phyloP scores from a whole-genome alignment of 495 filamentous ascomycete species.

The Xylaria flabelliformis region DNA sequence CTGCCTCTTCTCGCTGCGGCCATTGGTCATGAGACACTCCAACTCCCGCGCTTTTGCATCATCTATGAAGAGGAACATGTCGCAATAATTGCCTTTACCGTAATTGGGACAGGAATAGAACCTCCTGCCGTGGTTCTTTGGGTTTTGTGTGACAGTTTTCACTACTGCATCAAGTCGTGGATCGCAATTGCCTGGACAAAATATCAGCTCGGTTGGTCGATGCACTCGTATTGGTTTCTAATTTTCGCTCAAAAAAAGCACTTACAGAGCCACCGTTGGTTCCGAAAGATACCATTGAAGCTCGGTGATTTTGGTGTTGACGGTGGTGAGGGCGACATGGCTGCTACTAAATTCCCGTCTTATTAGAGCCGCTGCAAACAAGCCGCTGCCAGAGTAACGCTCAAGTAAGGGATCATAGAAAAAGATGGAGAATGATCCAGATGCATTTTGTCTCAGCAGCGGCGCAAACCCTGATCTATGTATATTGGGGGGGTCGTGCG shows the following conservation, averaged over 20 bases:
- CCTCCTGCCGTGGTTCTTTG: constrained; percentile 66
- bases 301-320: constrained; percentile 40
- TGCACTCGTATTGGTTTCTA: background rate
- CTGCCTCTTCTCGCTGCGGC: constrained; percentile 41
- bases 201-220: background rate
- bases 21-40: constrained; percentile 56
- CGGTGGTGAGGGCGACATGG: constrained; percentile 34
- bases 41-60: constrained; percentile 65
- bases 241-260: background rate
- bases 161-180: constrained; percentile 65
- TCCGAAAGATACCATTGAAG: constrained; percentile 59
- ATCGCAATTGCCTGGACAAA: constrained; percentile 64
- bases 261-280: constrained; percentile 51
- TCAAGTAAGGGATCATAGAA: background rate
- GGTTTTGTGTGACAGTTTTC: constrained; percentile 70
- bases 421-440: background rate
- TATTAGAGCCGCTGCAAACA: background rate
- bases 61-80: constrained; percentile 75
- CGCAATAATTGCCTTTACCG: constrained; percentile 55
- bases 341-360: background rate
- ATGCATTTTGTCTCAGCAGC: background rate
- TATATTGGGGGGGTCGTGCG: background rate
- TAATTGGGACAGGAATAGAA: constrained; percentile 72
- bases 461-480: background rate
- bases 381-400: background rate